Evolutionary conservation across 2,329 filamentous ascomycete species (phyloP), one percentile per base, ranked within the genome.

Genomic region (Ambrosiella beaveri): DNA sequence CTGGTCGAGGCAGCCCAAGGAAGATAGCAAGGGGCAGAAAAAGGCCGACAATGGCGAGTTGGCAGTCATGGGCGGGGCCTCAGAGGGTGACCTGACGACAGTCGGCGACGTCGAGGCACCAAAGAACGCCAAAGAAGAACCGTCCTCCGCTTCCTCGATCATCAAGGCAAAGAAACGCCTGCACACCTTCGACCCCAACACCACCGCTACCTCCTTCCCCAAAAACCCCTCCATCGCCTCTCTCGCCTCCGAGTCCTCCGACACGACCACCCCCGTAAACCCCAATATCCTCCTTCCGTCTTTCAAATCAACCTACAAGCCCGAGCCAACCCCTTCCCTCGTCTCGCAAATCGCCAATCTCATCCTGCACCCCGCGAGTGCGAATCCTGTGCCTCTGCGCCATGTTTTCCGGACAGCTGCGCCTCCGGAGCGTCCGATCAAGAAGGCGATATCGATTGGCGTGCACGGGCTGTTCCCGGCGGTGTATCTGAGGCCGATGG

Each of bases 391-490:
- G 54, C 68, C 75, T 7, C 74, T 79, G 2, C 75, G 76, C 13
- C 86, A 96, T 67, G 81, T 96, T 4, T 84, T 81, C 63, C 77
- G 88, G 38, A 71, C 81, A 6, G 82, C 81, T 50, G 80, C 86
- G 7, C 75, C 80, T 0, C 85, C 81, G 0, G 36, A 37, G 7
- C 53, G 47, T 15, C 85, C 79, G 63, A 81, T 97, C 52, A 88
- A 81, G 65, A 93, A 85, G 63, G 93, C 93, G 11, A 76, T 98
- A 4, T 89, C 90, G 1, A 95, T 98, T 63, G 93, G 93, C 44
- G 82, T 98, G 1, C 93, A 98, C 68, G 93, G 93, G 0, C 85
- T 95, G 61, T 96, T 97, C 63, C 93, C 93, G 0, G 88, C 88
- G 0, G 81, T 85, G 0, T 80, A 94, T 47, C 76, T 98, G 40